Evolutionary conservation across 345 rosid genomes (phyloP).

Genomic region (Orychophragmus violaceus): DNA sequence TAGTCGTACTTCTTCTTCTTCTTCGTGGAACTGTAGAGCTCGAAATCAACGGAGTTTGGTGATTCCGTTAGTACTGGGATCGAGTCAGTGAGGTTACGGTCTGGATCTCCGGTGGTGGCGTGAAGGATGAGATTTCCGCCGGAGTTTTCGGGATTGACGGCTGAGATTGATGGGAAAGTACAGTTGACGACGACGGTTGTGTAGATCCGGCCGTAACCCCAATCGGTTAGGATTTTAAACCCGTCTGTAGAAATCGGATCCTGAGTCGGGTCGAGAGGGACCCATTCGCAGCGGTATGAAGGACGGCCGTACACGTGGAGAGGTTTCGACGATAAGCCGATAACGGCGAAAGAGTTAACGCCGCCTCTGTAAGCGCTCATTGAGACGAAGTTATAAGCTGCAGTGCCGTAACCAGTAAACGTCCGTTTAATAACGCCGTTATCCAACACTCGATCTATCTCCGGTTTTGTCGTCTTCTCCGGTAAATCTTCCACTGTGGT

Average conservation of each 20-base stretch:
- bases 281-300: conserved; percentile 67
- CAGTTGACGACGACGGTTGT: conserved; percentile 81
- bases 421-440: conserved; percentile 52
- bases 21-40: conserved; percentile 25
- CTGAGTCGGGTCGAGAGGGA: conserved; percentile 28
- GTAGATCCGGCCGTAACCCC: conserved; percentile 95
- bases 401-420: conserved; percentile 60
- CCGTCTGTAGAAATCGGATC: conserved; percentile 28
- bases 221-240: conserved; percentile 70
- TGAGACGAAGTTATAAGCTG: conserved; percentile 73
- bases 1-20: conserved; percentile 56
- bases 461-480: background rate
- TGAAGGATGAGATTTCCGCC: conserved; percentile 65
- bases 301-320: conserved; percentile 67
- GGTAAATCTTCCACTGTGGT: background rate
- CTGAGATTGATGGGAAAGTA: conserved; percentile 40
- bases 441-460: conserved; percentile 37
- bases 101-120: conserved; percentile 64
- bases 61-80: conserved; percentile 47
- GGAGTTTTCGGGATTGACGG: conserved; percentile 50
- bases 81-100: conserved; percentile 50
- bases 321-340: conserved; percentile 84
- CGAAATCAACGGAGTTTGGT: conserved; percentile 39
- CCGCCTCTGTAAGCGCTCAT: conserved; percentile 91
- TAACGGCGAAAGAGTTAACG: conserved; percentile 50